phyloP scores from a whole-genome alignment of 305 asterid species.

The Solanum chacoense region DNA sequence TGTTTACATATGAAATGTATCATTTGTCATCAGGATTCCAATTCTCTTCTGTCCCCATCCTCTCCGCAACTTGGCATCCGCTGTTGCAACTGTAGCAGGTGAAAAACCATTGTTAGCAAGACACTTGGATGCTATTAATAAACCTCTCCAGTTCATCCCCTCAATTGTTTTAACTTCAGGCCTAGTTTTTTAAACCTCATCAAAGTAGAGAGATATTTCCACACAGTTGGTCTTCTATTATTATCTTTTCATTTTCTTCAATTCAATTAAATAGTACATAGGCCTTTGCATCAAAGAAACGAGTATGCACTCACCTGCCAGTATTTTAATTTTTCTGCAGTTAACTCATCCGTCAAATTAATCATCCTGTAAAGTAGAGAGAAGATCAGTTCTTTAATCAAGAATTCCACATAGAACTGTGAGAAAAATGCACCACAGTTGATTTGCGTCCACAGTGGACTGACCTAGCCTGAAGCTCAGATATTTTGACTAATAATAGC shows the following conservation, averaged over 20 bases:
- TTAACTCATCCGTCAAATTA: constrained; percentile 86
- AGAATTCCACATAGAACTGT: not conserved
- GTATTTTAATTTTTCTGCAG: constrained; percentile 65
- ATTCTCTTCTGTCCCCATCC: constrained; percentile 51
- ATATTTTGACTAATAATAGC: constrained; percentile 64
- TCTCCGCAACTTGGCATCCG: constrained; percentile 45
- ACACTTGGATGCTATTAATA: not conserved
- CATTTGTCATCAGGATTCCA: constrained; percentile 45
- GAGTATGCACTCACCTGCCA: constrained; percentile 53
- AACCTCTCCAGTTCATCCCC: not conserved
- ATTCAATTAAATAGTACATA: not conserved
- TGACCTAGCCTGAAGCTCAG: constrained; percentile 91
- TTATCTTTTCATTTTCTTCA: not conserved
- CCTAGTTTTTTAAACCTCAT: not conserved
- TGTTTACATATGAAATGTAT: constrained; percentile 19
- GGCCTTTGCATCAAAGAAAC: not conserved
- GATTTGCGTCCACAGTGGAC: not conserved
- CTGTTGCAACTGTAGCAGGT: constrained; percentile 68
- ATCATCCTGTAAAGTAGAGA: constrained; percentile 60
- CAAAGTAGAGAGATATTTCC: not conserved
- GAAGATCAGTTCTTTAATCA: constrained; percentile 10
- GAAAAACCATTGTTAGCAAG: not conserved
- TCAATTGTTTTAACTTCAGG: not conserved
- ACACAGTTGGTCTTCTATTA: not conserved
- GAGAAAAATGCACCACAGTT: not conserved